Evolutionary conservation across 2,329 filamentous ascomycete genomes (phyloP), one percentile per base, ranked within the genome.

Genomic region (Aspergillus flavus): DNA sequence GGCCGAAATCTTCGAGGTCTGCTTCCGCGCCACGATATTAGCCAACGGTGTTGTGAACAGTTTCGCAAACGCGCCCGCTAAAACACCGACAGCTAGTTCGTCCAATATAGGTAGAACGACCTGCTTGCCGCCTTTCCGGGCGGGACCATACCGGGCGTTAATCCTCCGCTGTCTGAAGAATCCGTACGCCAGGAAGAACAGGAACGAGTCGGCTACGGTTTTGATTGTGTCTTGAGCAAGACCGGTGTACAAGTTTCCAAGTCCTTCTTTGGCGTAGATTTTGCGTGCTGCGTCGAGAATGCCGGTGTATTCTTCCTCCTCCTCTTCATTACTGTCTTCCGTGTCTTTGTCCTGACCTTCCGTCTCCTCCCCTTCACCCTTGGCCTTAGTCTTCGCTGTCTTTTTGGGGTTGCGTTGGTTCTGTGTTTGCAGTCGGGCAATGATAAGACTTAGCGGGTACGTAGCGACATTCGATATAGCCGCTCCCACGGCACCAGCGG

Each of bases 101-200:
- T 93, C 90, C 26, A 90, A 63, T 1, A 89, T 83, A 3, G 86
- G 85, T 1, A 95, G 79, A 21, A 75, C 69, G 1, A 71, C 68
- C 28, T 71, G 72, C 62, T 72, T 75, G 21, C 61, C 72, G 54
- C 70, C 30, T 55, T 39, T 66, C 12, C 72, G 65, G 6, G 53
- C 54, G 16, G 62, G 66, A 1, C 71, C 72, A 14, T 72, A 69
- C 14, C 71, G 74, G 1, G 75, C 72, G 73, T 79, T 69, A 46
- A 86, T 79, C 48, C 85, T 78, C 26, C 73, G 70, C 58, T 80
- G 74, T 21, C 82, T 74, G 23, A 88, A 69, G 60, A 84, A 85
- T 3, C 81, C 91, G 79, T 96, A 96, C 63, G 91, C 89, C 21
- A 94, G 84, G 79, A 96, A 96, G 82, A 96, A 96, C 58, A 96